Conservation (phyloP, 768 basidiomycete genomes). For the Lentinula lateritia region DNA sequence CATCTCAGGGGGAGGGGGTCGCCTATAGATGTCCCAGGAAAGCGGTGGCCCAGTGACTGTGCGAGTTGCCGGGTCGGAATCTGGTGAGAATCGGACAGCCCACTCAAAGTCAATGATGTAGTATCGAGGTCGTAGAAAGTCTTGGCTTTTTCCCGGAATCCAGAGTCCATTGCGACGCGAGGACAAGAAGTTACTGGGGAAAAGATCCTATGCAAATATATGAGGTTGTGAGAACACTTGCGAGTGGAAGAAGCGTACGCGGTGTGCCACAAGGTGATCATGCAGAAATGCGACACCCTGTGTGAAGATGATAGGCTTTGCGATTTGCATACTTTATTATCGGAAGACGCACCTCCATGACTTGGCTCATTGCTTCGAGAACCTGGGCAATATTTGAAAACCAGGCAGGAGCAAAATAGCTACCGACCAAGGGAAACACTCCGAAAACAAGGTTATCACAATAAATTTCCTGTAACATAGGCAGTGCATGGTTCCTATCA, state of each 20-base stretch:
- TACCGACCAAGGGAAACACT: constrained; percentile 3
- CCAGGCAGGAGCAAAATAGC: background rate
- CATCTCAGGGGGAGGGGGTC: constrained; percentile 2
- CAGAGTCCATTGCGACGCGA: background rate
- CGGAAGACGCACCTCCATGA: background rate
- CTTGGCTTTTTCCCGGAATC: background rate
- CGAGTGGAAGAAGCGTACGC: background rate
- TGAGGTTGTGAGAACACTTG: background rate
- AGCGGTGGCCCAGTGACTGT: constrained; percentile 4
- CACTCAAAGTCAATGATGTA: constrained; percentile 8
- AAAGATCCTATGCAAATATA: background rate
- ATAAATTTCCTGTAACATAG: background rate
- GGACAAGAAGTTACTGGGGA: background rate
- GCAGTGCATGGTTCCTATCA: constrained; percentile 3
- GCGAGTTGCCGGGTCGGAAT: background rate
- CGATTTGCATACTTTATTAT: no score
- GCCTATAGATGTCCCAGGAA: background rate
- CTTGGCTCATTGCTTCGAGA: constrained; percentile 1
- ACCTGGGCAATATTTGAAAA: background rate
- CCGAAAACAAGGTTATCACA: background rate
- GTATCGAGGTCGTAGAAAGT: constrained; percentile 1
- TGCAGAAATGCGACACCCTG: constrained; percentile 6
- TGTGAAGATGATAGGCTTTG: no score
- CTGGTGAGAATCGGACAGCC: background rate
- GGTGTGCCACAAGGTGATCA: constrained; percentile 3